Base-by-base conservation (phyloP, 2,329 filamentous ascomycete genomes). In the Fusarium sterilihyphosum region DNA sequence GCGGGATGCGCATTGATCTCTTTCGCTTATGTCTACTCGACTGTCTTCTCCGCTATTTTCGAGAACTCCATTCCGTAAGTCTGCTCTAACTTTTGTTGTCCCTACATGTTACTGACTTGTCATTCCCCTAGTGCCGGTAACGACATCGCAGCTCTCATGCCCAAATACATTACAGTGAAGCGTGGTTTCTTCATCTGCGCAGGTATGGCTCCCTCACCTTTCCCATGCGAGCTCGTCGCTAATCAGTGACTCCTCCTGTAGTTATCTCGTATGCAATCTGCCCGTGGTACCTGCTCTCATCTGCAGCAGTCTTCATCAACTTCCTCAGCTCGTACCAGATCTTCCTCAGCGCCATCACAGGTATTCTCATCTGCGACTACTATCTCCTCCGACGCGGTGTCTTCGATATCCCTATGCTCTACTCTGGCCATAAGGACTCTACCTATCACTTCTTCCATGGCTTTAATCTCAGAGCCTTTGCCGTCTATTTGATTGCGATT, bases 271-370 rank as follows among this genome's bases (percentile, higher is more conserved):
- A 67, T 1, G 65, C 65, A 10, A 67, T 67, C 4, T 67, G 65
- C 26, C 65, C 65, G 0, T 67, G 65, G 65, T 67, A 67, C 10
- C 7, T 67, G 5, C 50, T 67, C 0, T 67, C 65, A 16, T 67
- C 65, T 8, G 65, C 65, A 3, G 38, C 61, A 0, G 65, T 67
- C 16, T 67, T 67, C 14, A 67, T 67, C 61, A 67, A 67, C 50
- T 67, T 67, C 50, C 38, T 67, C 18, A 60, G 61, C 62, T 67
- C 65, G 5, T 67, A 67, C 6, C 65, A 67, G 37, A 67, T 67
- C 5, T 67, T 67, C 61, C 61, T 67, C 3, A 67, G 65, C 22
- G 61, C 65, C 6, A 67, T 67, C 9, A 44, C 65, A 1, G 65
- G 65, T 24, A 67, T 67, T 1, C 43, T 67, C 8, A 60, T 67